Conservation (phyloP, 179 eudicot species). For the Silene vulgaris region DNA sequence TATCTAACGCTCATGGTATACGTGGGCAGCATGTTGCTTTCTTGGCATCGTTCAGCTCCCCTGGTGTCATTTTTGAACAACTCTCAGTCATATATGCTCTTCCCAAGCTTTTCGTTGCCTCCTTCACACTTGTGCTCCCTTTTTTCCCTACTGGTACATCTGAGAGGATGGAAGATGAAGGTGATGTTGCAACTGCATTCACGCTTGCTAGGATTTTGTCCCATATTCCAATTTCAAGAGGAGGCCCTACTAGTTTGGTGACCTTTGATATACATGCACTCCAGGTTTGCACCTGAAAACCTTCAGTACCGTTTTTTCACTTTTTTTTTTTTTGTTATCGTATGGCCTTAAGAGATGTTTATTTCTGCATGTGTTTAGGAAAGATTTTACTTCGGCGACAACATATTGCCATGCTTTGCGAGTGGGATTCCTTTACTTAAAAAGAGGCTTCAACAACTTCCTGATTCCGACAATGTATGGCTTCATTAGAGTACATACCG, state of each 20-base stretch:
- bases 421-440: conserved; percentile 92
- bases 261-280: conserved; percentile 91
- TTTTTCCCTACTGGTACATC: conserved; percentile 97
- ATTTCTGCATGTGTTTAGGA: conserved; percentile 47
- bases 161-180: conserved; percentile 99
- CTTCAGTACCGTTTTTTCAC: neutral
- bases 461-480: conserved; percentile 91
- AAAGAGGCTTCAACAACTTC: conserved; percentile 84
- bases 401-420: conserved; percentile 89
- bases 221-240: conserved; percentile 74
- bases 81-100: conserved; percentile 85
- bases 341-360: neutral
- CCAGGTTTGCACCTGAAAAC: conserved; percentile 53
- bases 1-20: conserved; percentile 85
- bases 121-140: conserved; percentile 93
- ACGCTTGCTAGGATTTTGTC: conserved; percentile 90
- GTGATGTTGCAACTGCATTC: conserved; percentile 96
- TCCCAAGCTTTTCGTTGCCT: conserved; percentile 87
- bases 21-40: conserved; percentile 97
- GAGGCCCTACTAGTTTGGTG: conserved; percentile 94
- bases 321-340: neutral
- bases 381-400: conserved; percentile 96
- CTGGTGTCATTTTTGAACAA: conserved; percentile 92
- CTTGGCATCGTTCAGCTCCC: conserved; percentile 91
- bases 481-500: conserved; percentile 2